These are phyloP conservation scores for Plasmodium gaboni DNA, from an alignment of 169 alveolate genomes.

Conservation along the genomic window DNA sequence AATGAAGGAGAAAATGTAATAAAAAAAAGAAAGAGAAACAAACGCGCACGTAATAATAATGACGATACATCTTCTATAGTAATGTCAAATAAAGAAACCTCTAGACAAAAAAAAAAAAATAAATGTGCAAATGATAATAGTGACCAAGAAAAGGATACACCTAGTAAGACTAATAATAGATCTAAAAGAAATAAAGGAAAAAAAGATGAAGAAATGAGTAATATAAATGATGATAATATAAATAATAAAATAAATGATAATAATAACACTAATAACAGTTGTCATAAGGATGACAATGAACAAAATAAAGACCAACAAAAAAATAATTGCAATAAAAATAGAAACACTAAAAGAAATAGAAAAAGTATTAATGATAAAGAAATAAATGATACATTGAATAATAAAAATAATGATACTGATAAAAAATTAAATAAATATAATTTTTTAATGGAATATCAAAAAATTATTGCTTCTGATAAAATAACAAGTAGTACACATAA, in stretches of 20 bases:
- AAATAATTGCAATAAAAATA: too few species aligned
- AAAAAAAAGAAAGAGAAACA: not conserved
- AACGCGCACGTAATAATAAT: too few species aligned
- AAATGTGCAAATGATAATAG: not conserved
- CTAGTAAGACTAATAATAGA: not conserved
- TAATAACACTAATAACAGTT: too few species aligned
- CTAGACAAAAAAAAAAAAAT: not conserved
- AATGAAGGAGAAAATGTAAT: not conserved
- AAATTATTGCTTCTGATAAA: not conserved
- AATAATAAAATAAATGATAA: too few species aligned
- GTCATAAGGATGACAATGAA: too few species aligned
- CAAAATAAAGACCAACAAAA: too few species aligned
- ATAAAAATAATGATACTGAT: not conserved
- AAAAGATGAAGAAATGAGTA: not conserved
- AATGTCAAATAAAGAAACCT: too few species aligned
- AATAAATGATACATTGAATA: not conserved
- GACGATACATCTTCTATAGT: too few species aligned
- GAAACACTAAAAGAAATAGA: not conserved
- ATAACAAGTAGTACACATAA: not conserved
- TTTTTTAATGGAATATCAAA: not conserved
- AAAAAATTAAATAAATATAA: not conserved
- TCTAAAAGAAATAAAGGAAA: not conserved
- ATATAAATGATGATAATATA: too few species aligned
- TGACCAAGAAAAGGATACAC: not conserved
- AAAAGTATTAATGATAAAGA: not conserved